Percentiles rank a stretch among this genome's conserved stretches.
Evolutionary conservation across 148 eudicot species (phyloP).

Genomic region (Vaccinium darrowii): DNA sequence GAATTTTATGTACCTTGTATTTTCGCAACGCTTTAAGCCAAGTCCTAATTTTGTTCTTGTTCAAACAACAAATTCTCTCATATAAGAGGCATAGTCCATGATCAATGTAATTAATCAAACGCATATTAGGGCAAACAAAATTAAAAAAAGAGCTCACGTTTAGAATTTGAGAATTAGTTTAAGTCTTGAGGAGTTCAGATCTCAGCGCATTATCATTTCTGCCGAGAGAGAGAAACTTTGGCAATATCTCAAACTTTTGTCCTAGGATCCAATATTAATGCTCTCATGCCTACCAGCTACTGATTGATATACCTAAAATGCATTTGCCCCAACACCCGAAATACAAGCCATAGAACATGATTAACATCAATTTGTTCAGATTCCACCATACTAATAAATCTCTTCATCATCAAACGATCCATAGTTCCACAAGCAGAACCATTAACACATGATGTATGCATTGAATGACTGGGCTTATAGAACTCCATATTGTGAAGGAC

Average conservation of each 20-base stretch:
- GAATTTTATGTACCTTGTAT: too few relatives aligned
- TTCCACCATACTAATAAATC: neutral
- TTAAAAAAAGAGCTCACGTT: constrained; percentile 40
- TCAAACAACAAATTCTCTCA: too few relatives aligned
- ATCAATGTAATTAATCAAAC: neutral
- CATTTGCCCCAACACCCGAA: neutral
- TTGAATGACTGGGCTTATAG: too few relatives aligned
- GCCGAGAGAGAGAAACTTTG: constrained; percentile 75
- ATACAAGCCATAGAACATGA: neutral
- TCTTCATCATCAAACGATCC: too few relatives aligned
- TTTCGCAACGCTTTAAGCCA: too few relatives aligned
- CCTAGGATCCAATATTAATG: neutral
- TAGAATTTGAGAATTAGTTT: constrained; percentile 74
- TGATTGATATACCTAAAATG: neutral
- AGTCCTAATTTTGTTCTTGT: too few relatives aligned
- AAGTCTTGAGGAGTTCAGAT: constrained; percentile 80
- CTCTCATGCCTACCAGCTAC: neutral
- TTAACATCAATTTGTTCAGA: neutral
- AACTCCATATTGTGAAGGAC: neutral
- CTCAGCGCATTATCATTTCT: constrained; percentile 89
- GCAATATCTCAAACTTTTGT: constrained; percentile 63
- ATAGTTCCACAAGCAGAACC: too few relatives aligned
- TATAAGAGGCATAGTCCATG: too few relatives aligned
- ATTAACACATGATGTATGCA: too few relatives aligned
- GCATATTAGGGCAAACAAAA: neutral